These are phyloP conservation scores for Cryptosporidium muris DNA, from an alignment of 169 alveolate genomes.

Conservation along the genomic window DNA sequence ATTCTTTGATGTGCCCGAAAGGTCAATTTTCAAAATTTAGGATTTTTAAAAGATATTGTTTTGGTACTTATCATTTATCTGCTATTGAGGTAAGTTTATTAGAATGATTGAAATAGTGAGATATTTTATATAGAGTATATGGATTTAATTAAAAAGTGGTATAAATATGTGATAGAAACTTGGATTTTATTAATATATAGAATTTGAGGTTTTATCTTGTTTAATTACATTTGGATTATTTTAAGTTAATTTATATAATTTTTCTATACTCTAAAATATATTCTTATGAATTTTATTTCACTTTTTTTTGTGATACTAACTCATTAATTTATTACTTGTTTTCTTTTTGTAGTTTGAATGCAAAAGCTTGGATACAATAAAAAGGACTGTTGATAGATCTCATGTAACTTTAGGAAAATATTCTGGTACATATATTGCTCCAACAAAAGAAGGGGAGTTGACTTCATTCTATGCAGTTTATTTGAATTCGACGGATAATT, in stretches of 20 bases:
- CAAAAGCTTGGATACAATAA: slow-evolving; percentile 20
- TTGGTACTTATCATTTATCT: slow-evolving; percentile 44
- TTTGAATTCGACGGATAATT: slow-evolving; percentile 13
- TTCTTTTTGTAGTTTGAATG: slow-evolving; percentile 33
- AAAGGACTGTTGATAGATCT: slow-evolving; percentile 37
- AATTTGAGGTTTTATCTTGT: too few relatives aligned
- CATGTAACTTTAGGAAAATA: slow-evolving; percentile 35
- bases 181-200: too few relatives aligned
- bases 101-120: background rate
- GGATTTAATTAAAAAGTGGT: background rate
- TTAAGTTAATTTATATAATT: background rate
- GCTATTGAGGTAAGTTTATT: slow-evolving; percentile 69
- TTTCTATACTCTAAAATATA: background rate
- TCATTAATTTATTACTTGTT: background rate
- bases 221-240: too few relatives aligned
- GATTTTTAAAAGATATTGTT: slow-evolving; percentile 37
- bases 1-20: slow-evolving; percentile 63
- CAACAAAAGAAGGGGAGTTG: slow-evolving; percentile 28
- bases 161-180: too few relatives aligned
- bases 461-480: slow-evolving; percentile 39
- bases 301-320: background rate
- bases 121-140: background rate
- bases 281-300: background rate
- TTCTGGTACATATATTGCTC: slow-evolving; percentile 44
- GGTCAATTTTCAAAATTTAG: slow-evolving; percentile 49